Evolutionary conservation across 345 rosid species (phyloP).

Genomic region (Erysimum cheiranthoides): DNA sequence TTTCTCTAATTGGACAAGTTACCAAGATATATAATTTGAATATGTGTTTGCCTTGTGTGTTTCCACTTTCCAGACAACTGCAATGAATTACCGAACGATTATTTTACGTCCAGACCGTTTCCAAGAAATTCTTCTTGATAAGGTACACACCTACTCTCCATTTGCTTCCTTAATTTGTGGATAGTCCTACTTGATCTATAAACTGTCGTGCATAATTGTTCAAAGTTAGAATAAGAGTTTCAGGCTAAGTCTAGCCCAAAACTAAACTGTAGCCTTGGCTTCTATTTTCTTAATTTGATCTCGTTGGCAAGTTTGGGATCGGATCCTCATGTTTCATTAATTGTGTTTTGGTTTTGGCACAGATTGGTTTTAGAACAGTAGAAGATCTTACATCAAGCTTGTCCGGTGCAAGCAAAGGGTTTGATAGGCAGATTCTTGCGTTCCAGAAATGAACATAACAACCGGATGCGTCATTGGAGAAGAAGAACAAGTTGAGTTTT

Average conservation of each 20-base stretch:
- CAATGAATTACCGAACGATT: slow-evolving; percentile 60
- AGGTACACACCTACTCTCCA: slow-evolving; percentile 56
- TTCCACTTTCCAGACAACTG: slow-evolving; percentile 75
- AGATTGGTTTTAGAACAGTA: slow-evolving; percentile 89
- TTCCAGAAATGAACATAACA: slow-evolving; percentile 65
- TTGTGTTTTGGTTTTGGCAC: slow-evolving; percentile 40
- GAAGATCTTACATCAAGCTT: slow-evolving; percentile 74
- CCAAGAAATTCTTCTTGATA: slow-evolving; percentile 86
- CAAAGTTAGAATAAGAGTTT: neutral
- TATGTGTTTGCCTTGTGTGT: slow-evolving; percentile 31
- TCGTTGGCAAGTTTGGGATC: slow-evolving; percentile 4
- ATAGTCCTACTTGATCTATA: slow-evolving; percentile 4
- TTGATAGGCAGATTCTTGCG: slow-evolving; percentile 77
- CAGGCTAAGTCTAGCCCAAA: neutral
- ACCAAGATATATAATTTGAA: slow-evolving; percentile 9
- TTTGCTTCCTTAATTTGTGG: neutral
- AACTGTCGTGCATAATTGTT: slow-evolving; percentile 18
- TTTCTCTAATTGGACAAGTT: neutral
- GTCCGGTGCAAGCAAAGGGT: slow-evolving; percentile 72
- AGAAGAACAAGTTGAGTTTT: slow-evolving; percentile 16
- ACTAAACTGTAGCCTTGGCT: slow-evolving; percentile 7
- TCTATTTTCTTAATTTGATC: neutral
- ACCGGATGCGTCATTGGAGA: slow-evolving; percentile 8
- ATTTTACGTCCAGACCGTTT: slow-evolving; percentile 60
- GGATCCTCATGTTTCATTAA: neutral